Evolutionary conservation across 2,329 filamentous ascomycete genomes (phyloP).

Genomic region (Alternaria sp.): DNA sequence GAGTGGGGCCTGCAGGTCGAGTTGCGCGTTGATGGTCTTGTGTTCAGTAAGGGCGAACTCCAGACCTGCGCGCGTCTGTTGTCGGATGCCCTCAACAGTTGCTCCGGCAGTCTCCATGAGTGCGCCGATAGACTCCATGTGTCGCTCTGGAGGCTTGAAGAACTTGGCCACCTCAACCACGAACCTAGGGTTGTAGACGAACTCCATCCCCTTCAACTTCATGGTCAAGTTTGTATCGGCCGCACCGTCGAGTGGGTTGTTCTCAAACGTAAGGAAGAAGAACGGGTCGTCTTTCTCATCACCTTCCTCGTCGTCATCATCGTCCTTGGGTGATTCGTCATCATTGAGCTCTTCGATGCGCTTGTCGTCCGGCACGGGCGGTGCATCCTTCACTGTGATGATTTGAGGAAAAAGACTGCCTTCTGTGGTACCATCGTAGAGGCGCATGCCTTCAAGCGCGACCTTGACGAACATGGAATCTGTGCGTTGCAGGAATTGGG

Average conservation of each 20-base stretch:
- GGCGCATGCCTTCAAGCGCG: conserved; percentile 87
- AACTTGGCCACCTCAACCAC: conserved; percentile 90
- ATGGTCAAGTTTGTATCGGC: conserved; percentile 89
- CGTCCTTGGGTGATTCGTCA: conserved; percentile 54
- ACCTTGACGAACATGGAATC: conserved; percentile 90
- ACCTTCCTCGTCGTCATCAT: conserved; percentile 51
- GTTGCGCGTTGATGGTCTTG: conserved; percentile 94
- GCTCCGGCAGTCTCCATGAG: conserved; percentile 95
- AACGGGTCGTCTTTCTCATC: conserved; percentile 73
- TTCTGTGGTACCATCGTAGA: conserved; percentile 94
- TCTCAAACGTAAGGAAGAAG: conserved; percentile 90
- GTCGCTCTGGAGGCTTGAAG: conserved; percentile 92
- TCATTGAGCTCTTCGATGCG: conserved; percentile 58
- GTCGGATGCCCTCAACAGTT: conserved; percentile 90
- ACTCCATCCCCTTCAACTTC: conserved; percentile 92
- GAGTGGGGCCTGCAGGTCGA: conserved; percentile 93
- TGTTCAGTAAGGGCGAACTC: conserved; percentile 97
- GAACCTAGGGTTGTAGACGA: conserved; percentile 96
- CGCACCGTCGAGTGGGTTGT: conserved; percentile 90
- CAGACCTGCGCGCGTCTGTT: conserved; percentile 93
- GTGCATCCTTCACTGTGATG: conserved; percentile 90
- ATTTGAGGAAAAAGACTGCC: conserved; percentile 94
- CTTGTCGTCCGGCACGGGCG: conserved; percentile 60
- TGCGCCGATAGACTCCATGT: conserved; percentile 98
- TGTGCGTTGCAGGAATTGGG: conserved; percentile 85